Evolutionary conservation across 176 grass and related monocot species (phyloP).

Genomic region (Tillandsia fasciculata): DNA sequence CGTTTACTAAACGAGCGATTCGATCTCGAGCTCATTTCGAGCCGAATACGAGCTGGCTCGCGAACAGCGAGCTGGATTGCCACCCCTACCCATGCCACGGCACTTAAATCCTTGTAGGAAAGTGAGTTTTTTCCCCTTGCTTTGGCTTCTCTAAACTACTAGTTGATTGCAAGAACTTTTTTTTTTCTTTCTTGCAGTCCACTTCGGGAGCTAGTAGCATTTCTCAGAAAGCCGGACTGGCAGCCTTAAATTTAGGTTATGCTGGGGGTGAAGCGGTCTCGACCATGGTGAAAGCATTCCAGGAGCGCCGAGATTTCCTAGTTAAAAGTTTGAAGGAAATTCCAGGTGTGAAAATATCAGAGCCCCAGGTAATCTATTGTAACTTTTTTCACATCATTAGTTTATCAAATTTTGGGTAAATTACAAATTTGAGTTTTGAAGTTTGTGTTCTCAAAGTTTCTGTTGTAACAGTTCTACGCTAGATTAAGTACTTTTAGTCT

Average conservation of each 20-base stretch:
- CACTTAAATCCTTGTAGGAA: not conserved
- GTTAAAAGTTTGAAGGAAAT: slow-evolving; percentile 62
- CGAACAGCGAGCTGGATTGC: too few species aligned
- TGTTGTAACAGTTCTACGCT: too few species aligned
- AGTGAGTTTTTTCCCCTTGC: not conserved
- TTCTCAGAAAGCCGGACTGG: slow-evolving; percentile 90
- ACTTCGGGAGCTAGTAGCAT: slow-evolving; percentile 94
- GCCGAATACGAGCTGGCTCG: too few species aligned
- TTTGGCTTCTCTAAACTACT: not conserved
- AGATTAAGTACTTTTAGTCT: too few species aligned
- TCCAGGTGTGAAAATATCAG: slow-evolving; percentile 74
- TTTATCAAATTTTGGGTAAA: too few species aligned
- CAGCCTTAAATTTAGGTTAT: slow-evolving; percentile 81
- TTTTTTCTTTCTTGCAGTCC: slow-evolving; percentile 21
- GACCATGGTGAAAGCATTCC: slow-evolving; percentile 91
- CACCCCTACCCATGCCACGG: too few species aligned
- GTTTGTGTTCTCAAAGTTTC: too few species aligned
- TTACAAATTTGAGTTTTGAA: too few species aligned
- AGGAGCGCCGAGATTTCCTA: slow-evolving; percentile 76
- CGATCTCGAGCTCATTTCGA: too few species aligned
- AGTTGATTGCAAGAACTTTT: not conserved
- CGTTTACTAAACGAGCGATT: too few species aligned
- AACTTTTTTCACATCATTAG: not conserved
- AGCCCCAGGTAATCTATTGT: slow-evolving; percentile 52
- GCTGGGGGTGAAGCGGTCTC: slow-evolving; percentile 79